Evolutionary conservation across 2,329 filamentous ascomycete genomes (phyloP), one percentile per base, ranked within the genome.

Genomic region (Exophiala sideris): DNA sequence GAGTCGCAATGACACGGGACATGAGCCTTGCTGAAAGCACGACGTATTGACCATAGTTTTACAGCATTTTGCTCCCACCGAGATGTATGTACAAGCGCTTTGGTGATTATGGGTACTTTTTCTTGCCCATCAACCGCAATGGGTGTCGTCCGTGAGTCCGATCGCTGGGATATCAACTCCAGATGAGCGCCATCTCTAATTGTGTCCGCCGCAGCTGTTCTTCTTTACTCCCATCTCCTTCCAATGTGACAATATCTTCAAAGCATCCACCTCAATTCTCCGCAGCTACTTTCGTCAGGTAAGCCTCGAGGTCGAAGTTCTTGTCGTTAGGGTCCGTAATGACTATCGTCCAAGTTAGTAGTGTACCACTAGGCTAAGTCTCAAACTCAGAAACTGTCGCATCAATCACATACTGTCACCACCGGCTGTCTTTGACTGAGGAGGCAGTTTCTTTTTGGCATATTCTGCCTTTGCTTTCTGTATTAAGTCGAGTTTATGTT

Each of bases 301-400:
- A 89, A 65, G 88, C 85, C 79, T 97, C 92, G 65, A 97, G 80
- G 72, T 99, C 91, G 77, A 97, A 97, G 69, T 91, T 89, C 69
- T 91, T 85, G 77, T 94, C 85, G 69, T 86, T 83, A 57, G 87
- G 87, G 76, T 97, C 86, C 70, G 83, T 79, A 72, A 86, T 81
- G 63, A 86, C 85, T 89, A 67, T 63, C 60, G 11, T 14, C 38
- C 44, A 42, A 48, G 52, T 67, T 57, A 64, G 65, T 59, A 53
- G 59, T 24, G 32, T 51, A 45, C 46, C 50, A 39, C 18, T 9
- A 29, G 18, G 16, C 36, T 14, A 36, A 18, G 6, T 29, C 6
- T 11, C 5, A 39, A 6, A n/a, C 8, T 29, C 21, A 18, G 49
- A 40, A 41, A 24, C 40, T 29, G 24, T 29, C 24, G 24, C 24